Evolutionary conservation across 768 basidiomycete genomes (phyloP).

Genomic region (Macrolepiota fuliginosa): DNA sequence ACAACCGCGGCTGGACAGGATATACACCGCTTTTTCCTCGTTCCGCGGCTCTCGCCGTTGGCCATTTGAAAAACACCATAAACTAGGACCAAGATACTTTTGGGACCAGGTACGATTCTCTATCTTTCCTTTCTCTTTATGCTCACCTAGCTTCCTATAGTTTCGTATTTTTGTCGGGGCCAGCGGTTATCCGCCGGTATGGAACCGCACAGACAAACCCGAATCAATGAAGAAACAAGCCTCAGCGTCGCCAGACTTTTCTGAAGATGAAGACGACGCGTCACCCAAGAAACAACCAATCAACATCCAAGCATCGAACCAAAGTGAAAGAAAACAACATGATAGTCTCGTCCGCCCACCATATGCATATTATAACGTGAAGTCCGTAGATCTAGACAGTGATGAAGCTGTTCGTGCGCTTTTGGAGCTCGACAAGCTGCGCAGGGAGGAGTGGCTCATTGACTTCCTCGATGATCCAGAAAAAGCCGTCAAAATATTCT

Average conservation of each 20-base stretch:
- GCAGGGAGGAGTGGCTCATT: slow-evolving; percentile 39
- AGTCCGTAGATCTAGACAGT: not conserved
- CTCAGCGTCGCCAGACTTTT: not conserved
- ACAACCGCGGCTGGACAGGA: not conserved
- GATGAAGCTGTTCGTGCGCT: slow-evolving; percentile 35
- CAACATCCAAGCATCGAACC: not conserved
- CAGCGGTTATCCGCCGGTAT: slow-evolving; percentile 3
- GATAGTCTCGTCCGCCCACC: slow-evolving; percentile 2
- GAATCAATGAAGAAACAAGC: not conserved
- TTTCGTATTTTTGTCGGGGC: slow-evolving; percentile 6
- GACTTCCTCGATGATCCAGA: slow-evolving; percentile 60
- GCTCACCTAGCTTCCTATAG: not conserved
- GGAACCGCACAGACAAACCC: slow-evolving; percentile 8
- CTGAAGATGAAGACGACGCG: not conserved
- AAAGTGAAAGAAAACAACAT: not conserved
- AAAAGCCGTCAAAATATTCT: slow-evolving; percentile 47
- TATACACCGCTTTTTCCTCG: not conserved
- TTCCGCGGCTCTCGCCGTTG: slow-evolving; percentile 4
- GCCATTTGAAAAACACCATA: not conserved
- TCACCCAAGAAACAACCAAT: not conserved
- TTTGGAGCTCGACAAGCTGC: slow-evolving; percentile 27
- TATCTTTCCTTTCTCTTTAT: not conserved
- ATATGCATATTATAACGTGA: slow-evolving; percentile 3
- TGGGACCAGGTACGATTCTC: not conserved
- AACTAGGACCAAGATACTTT: slow-evolving; percentile 6